phyloP scores from a whole-genome alignment of 805 yeast species.

The Candida ficus region DNA sequence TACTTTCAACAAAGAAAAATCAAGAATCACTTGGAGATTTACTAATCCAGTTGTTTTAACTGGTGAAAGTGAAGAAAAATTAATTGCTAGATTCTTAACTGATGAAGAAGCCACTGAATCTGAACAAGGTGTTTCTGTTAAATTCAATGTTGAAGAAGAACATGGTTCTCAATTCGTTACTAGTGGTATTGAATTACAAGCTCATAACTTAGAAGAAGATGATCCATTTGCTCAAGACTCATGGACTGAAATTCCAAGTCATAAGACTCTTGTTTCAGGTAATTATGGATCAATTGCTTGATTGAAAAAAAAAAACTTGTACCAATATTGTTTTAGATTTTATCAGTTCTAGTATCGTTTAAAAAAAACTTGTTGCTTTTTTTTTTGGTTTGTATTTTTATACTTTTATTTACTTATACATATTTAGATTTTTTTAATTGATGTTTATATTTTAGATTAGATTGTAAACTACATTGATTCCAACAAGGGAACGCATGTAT shows the following conservation, averaged over 20 bases:
- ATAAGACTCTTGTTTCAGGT: constrained; percentile 33
- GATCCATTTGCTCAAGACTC: constrained; percentile 34
- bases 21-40: constrained; percentile 83
- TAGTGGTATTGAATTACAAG: constrained; percentile 35
- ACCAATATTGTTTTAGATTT: neutral
- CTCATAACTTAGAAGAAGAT: constrained; percentile 31
- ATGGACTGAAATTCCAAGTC: constrained; percentile 30
- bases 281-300: constrained; percentile 27
- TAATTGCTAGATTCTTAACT: constrained; percentile 84
- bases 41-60: constrained; percentile 35
- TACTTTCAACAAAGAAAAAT: constrained; percentile 79
- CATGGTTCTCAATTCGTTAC: constrained; percentile 41
- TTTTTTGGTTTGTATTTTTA: too few species aligned
- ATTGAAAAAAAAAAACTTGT: neutral
- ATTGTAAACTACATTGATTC: too few species aligned
- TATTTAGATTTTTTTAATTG: too few species aligned
- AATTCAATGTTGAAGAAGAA: constrained; percentile 45
- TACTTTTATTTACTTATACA: neutral
- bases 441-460: too few species aligned
- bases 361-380: too few species aligned
- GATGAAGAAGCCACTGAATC: constrained; percentile 66
- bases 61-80: constrained; percentile 48
- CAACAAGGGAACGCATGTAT: too few species aligned
- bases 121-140: constrained; percentile 66
- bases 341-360: neutral